Percentiles rank a stretch among this genome's conserved stretches.
Evolutionary conservation across 2,329 filamentous ascomycete species (phyloP).

Genomic region (Elsinoe batatas): DNA sequence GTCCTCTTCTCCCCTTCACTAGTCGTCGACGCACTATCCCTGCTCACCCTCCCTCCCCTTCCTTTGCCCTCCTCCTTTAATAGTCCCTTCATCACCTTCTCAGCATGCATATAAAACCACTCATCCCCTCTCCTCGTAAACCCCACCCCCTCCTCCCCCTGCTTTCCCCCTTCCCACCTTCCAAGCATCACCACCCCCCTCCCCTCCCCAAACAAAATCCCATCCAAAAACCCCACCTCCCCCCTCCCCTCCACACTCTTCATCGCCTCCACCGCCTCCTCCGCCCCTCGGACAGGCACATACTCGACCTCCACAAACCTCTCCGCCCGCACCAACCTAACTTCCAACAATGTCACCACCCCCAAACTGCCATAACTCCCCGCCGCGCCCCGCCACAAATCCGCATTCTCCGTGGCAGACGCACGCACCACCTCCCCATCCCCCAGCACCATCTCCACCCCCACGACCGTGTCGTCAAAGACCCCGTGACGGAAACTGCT

Average conservation of each 20-base stretch:
- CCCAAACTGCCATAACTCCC: slow-evolving; percentile 53
- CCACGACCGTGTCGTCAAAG: slow-evolving; percentile 54
- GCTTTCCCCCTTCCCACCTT: slow-evolving; percentile 37
- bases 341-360: slow-evolving; percentile 50
- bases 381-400: slow-evolving; percentile 51
- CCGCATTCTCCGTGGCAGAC: slow-evolving; percentile 37
- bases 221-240: slow-evolving; percentile 57
- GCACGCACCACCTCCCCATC: slow-evolving; percentile 46
- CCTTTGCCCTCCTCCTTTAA: neutral
- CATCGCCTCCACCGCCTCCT: slow-evolving; percentile 42
- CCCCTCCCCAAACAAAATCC: slow-evolving; percentile 50
- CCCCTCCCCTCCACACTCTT: slow-evolving; percentile 34
- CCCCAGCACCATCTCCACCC: slow-evolving; percentile 53
- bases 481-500: slow-evolving; percentile 56
- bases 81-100: slow-evolving; percentile 25
- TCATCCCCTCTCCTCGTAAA: slow-evolving; percentile 53
- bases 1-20: neutral
- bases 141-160: slow-evolving; percentile 27
- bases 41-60: neutral
- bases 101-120: slow-evolving; percentile 65
- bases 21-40: neutral
- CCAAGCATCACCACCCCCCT: slow-evolving; percentile 54
- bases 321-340: slow-evolving; percentile 46
- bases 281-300: slow-evolving; percentile 41
- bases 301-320: slow-evolving; percentile 55